Evolutionary conservation across 1,284 basidiomycete species (phyloP).

Genomic region (Puccinia polysora): DNA sequence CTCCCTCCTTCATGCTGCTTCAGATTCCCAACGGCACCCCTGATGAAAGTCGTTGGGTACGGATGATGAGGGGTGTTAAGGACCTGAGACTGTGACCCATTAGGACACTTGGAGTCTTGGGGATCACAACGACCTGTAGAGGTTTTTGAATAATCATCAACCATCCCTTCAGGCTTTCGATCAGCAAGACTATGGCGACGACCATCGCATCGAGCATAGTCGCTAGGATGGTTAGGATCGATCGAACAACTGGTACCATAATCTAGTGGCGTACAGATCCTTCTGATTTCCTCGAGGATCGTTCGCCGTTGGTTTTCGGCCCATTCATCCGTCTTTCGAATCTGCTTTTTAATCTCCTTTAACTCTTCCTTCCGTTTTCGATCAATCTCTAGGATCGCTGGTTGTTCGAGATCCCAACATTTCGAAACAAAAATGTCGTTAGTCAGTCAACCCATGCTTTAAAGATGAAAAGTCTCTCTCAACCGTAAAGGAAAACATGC

Average conservation of each 20-base stretch:
- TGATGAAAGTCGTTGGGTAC: too few species aligned
- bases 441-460: neutral
- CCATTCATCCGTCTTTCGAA: conserved; percentile 34
- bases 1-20: neutral
- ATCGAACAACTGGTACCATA: too few species aligned
- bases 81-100: too few species aligned
- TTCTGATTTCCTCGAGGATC: conserved; percentile 24
- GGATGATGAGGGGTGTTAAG: too few species aligned
- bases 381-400: conserved; percentile 38
- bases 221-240: neutral
- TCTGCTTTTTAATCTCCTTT: conserved; percentile 27
- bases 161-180: too few species aligned
- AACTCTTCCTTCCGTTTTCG: conserved; percentile 16
- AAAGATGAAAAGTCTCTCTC: neutral
- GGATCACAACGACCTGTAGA: too few species aligned
- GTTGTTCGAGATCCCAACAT: too few species aligned
- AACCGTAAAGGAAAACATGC: neutral
- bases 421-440: neutral
- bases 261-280: conserved; percentile 11
- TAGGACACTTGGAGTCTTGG: too few species aligned
- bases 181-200: too few species aligned
- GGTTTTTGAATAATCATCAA: too few species aligned
- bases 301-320: conserved; percentile 5
- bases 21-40: neutral
- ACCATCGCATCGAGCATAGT: neutral